These are phyloP conservation scores for Raphanus raphanistrum DNA, from an alignment of 345 rosid species.

Conservation along the genomic window DNA sequence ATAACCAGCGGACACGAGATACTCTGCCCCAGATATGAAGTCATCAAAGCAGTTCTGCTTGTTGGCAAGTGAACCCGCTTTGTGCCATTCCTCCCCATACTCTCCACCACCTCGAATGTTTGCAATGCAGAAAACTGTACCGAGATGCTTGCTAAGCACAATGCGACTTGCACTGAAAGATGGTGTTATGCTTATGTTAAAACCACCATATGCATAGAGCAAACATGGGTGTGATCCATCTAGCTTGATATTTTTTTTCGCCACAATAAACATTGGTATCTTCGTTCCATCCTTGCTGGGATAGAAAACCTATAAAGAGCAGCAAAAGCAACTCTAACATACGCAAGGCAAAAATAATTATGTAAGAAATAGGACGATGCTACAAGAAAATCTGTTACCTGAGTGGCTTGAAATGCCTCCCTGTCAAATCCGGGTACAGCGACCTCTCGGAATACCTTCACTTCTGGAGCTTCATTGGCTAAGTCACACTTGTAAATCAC, in stretches of 20 bases:
- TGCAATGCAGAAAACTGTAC: constrained; percentile 75
- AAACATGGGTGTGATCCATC: constrained; percentile 93
- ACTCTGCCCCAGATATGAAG: constrained; percentile 78
- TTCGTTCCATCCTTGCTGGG: constrained; percentile 79
- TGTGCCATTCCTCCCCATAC: constrained; percentile 98
- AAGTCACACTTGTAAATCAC: constrained; percentile 80
- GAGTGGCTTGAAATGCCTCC: constrained; percentile 65
- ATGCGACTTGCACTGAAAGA: constrained; percentile 71
- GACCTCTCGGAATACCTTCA: constrained; percentile 83
- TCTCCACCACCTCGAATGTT: constrained; percentile 98
- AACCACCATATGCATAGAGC: constrained; percentile 94
- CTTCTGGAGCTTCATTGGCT: constrained; percentile 50
- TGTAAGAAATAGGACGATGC: neutral
- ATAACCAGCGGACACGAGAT: constrained; percentile 80
- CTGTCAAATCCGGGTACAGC: constrained; percentile 77
- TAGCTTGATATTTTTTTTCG: constrained; percentile 54
- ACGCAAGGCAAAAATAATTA: neutral
- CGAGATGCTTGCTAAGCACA: constrained; percentile 70
- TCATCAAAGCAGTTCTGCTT: constrained; percentile 96
- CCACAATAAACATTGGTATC: constrained; percentile 81
- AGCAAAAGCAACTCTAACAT: neutral
- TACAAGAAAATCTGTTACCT: constrained; percentile 50
- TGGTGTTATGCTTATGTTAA: constrained; percentile 76
- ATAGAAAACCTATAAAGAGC: constrained; percentile 59
- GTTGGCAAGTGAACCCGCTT: constrained; percentile 73